These are phyloP conservation scores for Aspergillus melleus DNA, from an alignment of 2,329 filamentous ascomycete genomes.

Conservation along the genomic window DNA sequence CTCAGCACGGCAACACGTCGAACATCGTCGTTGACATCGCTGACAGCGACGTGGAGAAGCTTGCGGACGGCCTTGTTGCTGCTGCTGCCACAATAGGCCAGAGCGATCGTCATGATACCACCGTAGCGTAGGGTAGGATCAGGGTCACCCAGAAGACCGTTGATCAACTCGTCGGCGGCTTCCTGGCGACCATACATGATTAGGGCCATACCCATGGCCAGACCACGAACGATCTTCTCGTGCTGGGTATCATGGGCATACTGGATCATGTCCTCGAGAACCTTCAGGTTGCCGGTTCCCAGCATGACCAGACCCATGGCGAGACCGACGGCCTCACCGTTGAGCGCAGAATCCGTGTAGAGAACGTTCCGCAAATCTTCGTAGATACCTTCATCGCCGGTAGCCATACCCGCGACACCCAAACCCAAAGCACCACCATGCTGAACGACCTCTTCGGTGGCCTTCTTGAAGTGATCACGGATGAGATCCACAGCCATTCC, in stretches of 20 bases:
- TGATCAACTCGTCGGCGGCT: conserved; percentile 89
- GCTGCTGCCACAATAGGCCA: conserved; percentile 94
- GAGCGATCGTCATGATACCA: conserved; percentile 96
- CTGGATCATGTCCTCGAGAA: conserved; percentile 93
- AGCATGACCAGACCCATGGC: conserved; percentile 98
- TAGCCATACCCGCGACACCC: conserved; percentile 97
- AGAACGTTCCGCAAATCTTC: conserved; percentile 86
- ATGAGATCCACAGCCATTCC: conserved; percentile 68
- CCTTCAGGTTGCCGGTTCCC: conserved; percentile 92
- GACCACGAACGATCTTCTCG: conserved; percentile 96
- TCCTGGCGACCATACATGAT: conserved; percentile 99
- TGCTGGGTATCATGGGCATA: conserved; percentile 98
- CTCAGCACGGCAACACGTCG: conserved; percentile 96
- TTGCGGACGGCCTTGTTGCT: conserved; percentile 99
- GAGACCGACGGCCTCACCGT: conserved; percentile 92
- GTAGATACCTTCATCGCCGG: conserved; percentile 85
- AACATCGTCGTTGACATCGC: conserved; percentile 97
- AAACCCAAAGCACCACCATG: conserved; percentile 94
- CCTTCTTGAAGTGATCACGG: conserved; percentile 50
- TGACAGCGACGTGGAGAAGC: conserved; percentile 92
- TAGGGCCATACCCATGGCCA: conserved; percentile 93
- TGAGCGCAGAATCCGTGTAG: conserved; percentile 91
- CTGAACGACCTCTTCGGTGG: conserved; percentile 77
- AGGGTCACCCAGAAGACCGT: conserved; percentile 87
- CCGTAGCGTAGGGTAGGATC: conserved; percentile 93